These are phyloP conservation scores for Lactifluus echinatus DNA, from an alignment of 768 basidiomycete genomes.

Conservation along the genomic window DNA sequence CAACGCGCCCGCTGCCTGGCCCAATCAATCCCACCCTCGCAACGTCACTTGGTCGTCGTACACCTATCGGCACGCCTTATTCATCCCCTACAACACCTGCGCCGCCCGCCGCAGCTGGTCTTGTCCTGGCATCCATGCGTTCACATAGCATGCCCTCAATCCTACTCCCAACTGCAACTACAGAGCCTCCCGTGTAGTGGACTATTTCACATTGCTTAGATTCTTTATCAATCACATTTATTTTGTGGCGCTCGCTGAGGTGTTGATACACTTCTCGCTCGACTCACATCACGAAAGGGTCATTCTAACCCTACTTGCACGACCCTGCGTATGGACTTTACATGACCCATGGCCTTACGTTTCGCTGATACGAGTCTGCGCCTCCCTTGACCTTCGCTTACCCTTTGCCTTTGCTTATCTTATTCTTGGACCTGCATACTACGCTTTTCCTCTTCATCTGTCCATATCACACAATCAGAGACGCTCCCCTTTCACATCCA, in stretches of 20 bases:
- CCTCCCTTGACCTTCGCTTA: neutral
- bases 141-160: constrained; percentile 21
- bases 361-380: constrained; percentile 3
- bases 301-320: constrained; percentile 6
- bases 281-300: constrained; percentile 6
- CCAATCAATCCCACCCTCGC: constrained; percentile 10
- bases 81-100: constrained; percentile 20
- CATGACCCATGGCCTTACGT: constrained; percentile 7
- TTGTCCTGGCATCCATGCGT: constrained; percentile 13
- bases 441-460: neutral
- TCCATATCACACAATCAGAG: constrained; percentile 8
- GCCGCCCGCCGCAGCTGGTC: neutral
- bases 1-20: constrained; percentile 8
- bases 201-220: neutral
- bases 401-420: neutral
- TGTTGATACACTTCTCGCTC: neutral
- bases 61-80: constrained; percentile 17
- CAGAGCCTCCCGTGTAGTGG: constrained; percentile 7
- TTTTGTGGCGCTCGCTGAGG: neutral
- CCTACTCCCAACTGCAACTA: neutral
- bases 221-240: constrained; percentile 18
- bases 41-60: constrained; percentile 17
- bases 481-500: neutral
- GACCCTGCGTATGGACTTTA: constrained; percentile 9
- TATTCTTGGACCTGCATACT: neutral